These are phyloP conservation scores for Poa annua DNA, from an alignment of 176 grass and related monocot species.

Conservation along the genomic window DNA sequence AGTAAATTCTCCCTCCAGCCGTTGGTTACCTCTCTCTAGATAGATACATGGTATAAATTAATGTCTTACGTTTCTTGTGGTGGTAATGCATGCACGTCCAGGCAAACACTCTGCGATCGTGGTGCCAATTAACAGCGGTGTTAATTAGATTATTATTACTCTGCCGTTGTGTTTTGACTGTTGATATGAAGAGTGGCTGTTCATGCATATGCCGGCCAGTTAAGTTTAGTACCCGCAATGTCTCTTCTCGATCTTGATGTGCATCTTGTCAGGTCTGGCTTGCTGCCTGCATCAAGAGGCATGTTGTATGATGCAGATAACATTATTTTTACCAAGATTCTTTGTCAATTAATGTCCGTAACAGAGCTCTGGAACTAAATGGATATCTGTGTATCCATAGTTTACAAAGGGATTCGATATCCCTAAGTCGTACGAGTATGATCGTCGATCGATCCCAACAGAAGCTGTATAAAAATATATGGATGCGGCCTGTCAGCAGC, in stretches of 20 bases:
- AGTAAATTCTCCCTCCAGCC: conserved; percentile 24
- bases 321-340: not conserved
- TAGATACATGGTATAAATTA: not conserved
- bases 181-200: not conserved
- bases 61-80: conserved; percentile 16
- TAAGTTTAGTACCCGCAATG: not conserved
- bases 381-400: not conserved
- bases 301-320: not conserved
- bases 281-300: conserved; percentile 16
- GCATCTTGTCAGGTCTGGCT: not conserved
- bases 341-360: not conserved
- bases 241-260: conserved; percentile 10
- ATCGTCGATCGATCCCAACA: conserved; percentile 14
- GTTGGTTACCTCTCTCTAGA: not conserved
- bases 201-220: not conserved
- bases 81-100: not conserved
- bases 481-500: not conserved
- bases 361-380: not conserved
- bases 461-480: not conserved
- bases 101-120: conserved; percentile 27
- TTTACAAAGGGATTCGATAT: not conserved
- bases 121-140: not conserved
- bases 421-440: not conserved
- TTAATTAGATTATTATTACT: not conserved
- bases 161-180: not conserved